These are phyloP conservation scores for Phytophthora quininea DNA, from an alignment of 352 stramenopile species.

Conservation along the genomic window DNA sequence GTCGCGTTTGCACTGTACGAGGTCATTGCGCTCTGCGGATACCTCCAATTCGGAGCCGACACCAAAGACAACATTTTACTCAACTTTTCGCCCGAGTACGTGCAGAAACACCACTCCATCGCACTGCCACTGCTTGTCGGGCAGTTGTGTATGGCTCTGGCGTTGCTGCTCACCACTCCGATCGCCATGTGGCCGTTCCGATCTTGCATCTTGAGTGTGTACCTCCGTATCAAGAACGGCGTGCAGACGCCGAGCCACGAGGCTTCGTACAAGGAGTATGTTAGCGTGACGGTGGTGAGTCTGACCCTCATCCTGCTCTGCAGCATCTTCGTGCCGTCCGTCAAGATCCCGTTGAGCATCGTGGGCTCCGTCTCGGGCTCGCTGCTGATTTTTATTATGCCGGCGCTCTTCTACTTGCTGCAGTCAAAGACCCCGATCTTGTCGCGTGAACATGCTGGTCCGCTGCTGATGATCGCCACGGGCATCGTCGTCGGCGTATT, in stretches of 20 bases:
- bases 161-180: slow-evolving; percentile 65
- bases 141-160: slow-evolving; percentile 67
- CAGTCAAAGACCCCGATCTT: slow-evolving; percentile 51
- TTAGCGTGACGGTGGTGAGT: slow-evolving; percentile 53
- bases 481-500: slow-evolving; percentile 54
- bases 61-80: slow-evolving; percentile 81
- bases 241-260: slow-evolving; percentile 66
- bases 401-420: slow-evolving; percentile 78
- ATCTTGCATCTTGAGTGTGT: slow-evolving; percentile 72
- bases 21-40: slow-evolving; percentile 69
- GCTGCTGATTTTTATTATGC: slow-evolving; percentile 84
- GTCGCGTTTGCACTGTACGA: slow-evolving; percentile 78
- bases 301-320: slow-evolving; percentile 68
- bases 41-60: slow-evolving; percentile 66
- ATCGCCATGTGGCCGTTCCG: slow-evolving; percentile 85
- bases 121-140: slow-evolving; percentile 57
- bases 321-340: slow-evolving; percentile 76
- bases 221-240: slow-evolving; percentile 72
- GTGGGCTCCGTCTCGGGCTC: slow-evolving; percentile 79
- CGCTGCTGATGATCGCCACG: slow-evolving; percentile 63
- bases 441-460: slow-evolving; percentile 45
- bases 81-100: slow-evolving; percentile 77
- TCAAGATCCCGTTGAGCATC: slow-evolving; percentile 83
- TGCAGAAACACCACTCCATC: slow-evolving; percentile 47
- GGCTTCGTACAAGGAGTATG: slow-evolving; percentile 52